Evolutionary conservation across 345 rosid genomes (phyloP).

Genomic region (Raphanus sativus): DNA sequence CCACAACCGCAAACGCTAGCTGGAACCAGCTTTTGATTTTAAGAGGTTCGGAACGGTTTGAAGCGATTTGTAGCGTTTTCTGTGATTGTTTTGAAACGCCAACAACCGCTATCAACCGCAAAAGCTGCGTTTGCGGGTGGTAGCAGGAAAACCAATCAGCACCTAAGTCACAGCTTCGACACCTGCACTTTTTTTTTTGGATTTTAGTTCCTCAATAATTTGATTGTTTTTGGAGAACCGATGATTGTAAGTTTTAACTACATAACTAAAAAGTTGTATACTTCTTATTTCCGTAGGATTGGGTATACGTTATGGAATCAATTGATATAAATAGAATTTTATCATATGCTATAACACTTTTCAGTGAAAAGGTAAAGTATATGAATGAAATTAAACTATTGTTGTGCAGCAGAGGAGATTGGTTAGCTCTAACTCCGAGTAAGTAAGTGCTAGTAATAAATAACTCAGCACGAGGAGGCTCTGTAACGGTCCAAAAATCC

Average conservation of each 20-base stretch:
- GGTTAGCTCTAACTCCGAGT: neutral
- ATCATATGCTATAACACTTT: neutral
- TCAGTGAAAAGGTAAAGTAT: neutral
- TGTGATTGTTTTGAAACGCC: too few relatives aligned
- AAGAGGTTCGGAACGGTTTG: too few relatives aligned
- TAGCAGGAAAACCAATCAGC: too few relatives aligned
- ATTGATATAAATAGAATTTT: neutral
- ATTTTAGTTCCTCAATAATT: slow-evolving; percentile 5
- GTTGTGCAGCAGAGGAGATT: neutral
- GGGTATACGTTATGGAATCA: neutral
- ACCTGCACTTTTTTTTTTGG: neutral
- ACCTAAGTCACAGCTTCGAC: neutral
- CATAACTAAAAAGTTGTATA: neutral
- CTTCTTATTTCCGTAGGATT: neutral
- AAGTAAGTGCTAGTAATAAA: neutral
- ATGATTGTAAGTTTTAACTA: neutral
- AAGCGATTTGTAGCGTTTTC: too few relatives aligned
- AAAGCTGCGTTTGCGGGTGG: too few relatives aligned
- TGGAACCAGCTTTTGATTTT: too few relatives aligned
- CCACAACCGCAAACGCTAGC: too few relatives aligned
- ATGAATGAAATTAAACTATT: neutral
- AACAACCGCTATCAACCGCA: too few relatives aligned
- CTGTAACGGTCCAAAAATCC: neutral
- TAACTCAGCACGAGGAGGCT: neutral
- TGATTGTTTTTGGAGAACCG: neutral